Evolutionary conservation across 2,329 filamentous ascomycete species (phyloP), one percentile per base, ranked within the genome.

Genomic region (Colletotrichum karsti): DNA sequence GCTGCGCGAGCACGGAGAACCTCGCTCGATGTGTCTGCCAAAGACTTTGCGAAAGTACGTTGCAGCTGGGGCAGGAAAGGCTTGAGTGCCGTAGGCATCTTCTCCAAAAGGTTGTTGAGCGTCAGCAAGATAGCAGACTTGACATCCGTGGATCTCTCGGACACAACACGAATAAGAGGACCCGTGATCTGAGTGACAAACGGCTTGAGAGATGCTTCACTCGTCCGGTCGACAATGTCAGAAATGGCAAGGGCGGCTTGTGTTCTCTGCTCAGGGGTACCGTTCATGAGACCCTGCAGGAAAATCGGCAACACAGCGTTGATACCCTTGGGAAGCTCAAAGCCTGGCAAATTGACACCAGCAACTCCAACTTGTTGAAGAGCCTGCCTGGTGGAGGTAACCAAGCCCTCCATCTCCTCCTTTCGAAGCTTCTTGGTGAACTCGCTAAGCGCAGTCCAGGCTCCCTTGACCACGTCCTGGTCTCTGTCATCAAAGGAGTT

Each of bases 151-250:
- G 96, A 97, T 70, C 95, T 91, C 79, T 99, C 96, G 5, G 96
- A 98, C 18, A 99, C 95, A 22, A 98, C 95, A 87, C 96, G 93
- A 79, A 99, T 99, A 60, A 99, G 88, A 22, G 97, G 96, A 77
- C 96, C 96, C 5, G 97, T 98, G 73, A 99, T 98, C 76, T 98
- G 95, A 30, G 95, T 98, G 68, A 99, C 96, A 75, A 97, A 98
- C 7, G 95, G 94, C 80, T 96, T 97, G 70, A 99, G 85, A 20
- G 95, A 91, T 67, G 94, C 91, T 72, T 94, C 90, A 78, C 91
- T 95, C 26, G 96, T 97, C 65, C 96, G 91, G 81, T 98, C 96
- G 71, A 98, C 92, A 72, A 99, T 93, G 77, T 99, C 97, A 3
- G 95, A 97, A 73, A 99, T 97, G 63, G 93, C 96, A 70, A 98